Percentiles rank a stretch among this genome's conserved stretches.
phyloP scores from a whole-genome alignment of 2,329 filamentous ascomycete species.

The Leptographium flavum region DNA sequence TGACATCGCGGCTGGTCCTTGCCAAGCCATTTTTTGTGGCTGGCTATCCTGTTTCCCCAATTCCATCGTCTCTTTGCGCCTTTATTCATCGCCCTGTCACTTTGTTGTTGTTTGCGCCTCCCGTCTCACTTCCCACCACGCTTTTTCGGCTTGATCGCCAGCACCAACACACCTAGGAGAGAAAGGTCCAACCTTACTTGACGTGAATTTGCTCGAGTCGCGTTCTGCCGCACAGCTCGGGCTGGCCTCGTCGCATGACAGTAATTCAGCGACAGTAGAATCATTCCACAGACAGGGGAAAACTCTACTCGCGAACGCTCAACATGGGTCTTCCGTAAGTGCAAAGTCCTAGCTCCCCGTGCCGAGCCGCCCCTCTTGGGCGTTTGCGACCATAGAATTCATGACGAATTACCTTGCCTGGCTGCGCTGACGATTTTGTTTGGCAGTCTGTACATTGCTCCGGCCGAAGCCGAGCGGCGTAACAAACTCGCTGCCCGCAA shows the following conservation, averaged over 20 bases:
- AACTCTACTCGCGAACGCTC: no score
- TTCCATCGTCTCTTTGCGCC: background rate
- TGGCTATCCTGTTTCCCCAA: background rate
- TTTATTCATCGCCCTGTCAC: background rate
- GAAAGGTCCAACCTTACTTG: background rate
- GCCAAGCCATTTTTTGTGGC: background rate
- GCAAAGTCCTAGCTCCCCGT: background rate
- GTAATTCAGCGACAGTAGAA: background rate
- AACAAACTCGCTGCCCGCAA: slow-evolving; percentile 8
- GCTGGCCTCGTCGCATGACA: background rate
- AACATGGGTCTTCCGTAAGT: slow-evolving; percentile 12
- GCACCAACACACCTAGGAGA: background rate
- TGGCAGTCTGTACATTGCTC: slow-evolving; percentile 11
- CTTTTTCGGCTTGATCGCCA: background rate
- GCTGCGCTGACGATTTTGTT: background rate
- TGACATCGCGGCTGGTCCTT: background rate
- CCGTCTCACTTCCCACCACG: background rate
- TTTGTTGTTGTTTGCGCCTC: background rate
- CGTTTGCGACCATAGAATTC: no score
- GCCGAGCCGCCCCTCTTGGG: background rate
- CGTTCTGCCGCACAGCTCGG: background rate
- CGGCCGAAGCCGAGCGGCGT: slow-evolving; percentile 11
- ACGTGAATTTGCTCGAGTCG: no score
- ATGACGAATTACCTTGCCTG: background rate
- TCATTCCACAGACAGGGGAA: background rate